Evolutionary conservation across 345 rosid species (phyloP).

Genomic region (Bruguiera parviflora): DNA sequence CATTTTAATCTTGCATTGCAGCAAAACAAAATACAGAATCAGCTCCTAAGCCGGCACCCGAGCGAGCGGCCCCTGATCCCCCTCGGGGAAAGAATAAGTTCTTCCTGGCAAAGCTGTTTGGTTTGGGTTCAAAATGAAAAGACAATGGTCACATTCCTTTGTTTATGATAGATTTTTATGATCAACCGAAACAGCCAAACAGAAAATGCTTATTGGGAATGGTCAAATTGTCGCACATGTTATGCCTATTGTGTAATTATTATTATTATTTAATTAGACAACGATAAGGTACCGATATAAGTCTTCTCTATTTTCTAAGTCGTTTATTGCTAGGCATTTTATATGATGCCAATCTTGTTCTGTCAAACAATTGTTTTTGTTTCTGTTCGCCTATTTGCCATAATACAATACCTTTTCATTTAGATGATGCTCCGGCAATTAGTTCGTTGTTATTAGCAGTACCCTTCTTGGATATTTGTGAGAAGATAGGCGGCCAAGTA

Average conservation of each 20-base stretch:
- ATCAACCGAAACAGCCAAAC: background rate
- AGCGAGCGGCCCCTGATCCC: conserved; percentile 17
- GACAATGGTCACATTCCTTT: background rate
- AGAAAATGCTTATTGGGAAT: background rate
- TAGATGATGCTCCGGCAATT: too few relatives aligned
- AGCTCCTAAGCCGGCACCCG: conserved; percentile 20
- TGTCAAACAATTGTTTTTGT: conserved; percentile 5
- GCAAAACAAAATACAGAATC: conserved; percentile 36
- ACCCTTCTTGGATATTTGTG: too few relatives aligned
- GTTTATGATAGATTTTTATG: background rate
- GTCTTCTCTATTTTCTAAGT: background rate
- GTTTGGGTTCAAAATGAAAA: conserved; percentile 48
- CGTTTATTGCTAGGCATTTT: background rate
- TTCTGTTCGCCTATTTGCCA: background rate
- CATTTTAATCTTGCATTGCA: conserved; percentile 13
- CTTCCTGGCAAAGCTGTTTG: conserved; percentile 57
- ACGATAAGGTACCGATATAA: background rate
- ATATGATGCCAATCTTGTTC: conserved; percentile 2
- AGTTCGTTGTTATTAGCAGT: too few relatives aligned
- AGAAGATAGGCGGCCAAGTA: too few relatives aligned
- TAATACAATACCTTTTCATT: background rate
- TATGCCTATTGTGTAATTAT: conserved; percentile 10
- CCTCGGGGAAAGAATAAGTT: conserved; percentile 47
- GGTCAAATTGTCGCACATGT: background rate
- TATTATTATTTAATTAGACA: background rate